These are phyloP conservation scores for Fusarium lyarnte DNA, from an alignment of 2,329 filamentous ascomycete species.

Conservation along the genomic window DNA sequence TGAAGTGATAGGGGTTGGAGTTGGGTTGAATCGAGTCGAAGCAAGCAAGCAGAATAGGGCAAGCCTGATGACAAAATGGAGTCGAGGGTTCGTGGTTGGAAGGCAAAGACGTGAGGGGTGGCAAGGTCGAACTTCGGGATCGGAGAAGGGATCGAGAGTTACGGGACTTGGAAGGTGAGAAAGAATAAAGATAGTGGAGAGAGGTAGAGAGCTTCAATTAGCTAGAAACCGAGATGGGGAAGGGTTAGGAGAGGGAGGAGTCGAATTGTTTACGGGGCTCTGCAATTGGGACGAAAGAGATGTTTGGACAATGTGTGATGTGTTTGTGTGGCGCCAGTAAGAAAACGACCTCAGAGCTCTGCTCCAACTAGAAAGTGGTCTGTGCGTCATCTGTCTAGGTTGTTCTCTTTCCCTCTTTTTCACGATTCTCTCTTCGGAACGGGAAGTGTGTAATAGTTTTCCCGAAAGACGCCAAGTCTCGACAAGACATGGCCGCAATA, in stretches of 20 bases:
- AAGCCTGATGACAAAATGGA: conserved; percentile 38
- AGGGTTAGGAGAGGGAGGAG: conserved; percentile 8
- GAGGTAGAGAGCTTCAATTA: conserved; percentile 18
- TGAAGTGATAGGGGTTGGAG: neutral
- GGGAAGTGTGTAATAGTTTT: conserved; percentile 32
- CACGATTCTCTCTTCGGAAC: conserved; percentile 20
- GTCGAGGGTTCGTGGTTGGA: conserved; percentile 37
- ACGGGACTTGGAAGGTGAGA: conserved; percentile 26
- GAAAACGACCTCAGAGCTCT: conserved; percentile 27
- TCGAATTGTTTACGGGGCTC: conserved; percentile 23
- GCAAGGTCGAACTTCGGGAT: conserved; percentile 28
- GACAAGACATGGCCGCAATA: neutral
- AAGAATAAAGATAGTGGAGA: conserved; percentile 13
- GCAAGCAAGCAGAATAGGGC: conserved; percentile 31
- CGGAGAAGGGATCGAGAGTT: conserved; percentile 9
- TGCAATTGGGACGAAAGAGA: conserved; percentile 26
- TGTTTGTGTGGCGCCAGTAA: conserved; percentile 22
- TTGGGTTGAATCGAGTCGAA: conserved; percentile 11
- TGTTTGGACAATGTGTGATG: conserved; percentile 37
- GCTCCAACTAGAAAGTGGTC: conserved; percentile 11
- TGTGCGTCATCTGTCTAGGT: conserved; percentile 15
- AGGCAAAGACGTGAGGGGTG: conserved; percentile 40
- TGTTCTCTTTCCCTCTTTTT: neutral
- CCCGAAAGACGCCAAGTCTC: conserved; percentile 24
- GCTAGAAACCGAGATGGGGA: conserved; percentile 21